Base-by-base conservation (phyloP, 306 rosid species). In the Prinsepia uniflora region DNA sequence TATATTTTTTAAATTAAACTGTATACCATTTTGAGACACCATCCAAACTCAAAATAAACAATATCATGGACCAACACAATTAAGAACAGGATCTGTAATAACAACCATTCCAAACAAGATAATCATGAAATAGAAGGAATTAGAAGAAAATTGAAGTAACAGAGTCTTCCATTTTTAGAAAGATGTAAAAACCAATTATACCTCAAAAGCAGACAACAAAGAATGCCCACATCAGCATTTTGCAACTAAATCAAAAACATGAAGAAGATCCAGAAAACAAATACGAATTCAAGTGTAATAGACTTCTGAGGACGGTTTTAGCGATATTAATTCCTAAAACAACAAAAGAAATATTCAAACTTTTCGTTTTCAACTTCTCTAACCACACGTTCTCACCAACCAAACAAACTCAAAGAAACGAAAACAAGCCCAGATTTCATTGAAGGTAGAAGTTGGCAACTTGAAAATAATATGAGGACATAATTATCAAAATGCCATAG, bases 381-480 rank as follows among this genome's bases (percentile, higher is more conserved):
- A 8, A 63, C 65, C 65, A 57, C 53, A 41, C 73, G 13, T 41
- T 14, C 45, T 15, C 74, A 70, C 17, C 65, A 57, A 70, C 65
- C 50, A 70, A 58, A 55, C 66, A 70, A 43, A 70, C 55, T 47
- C 73, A 17, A 43, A 56, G 46, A 9, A 66, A 47, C 13, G 22
- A 10, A 50, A n/a, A 39, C 63, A 41, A 61, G 42, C 63, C 52
- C 65, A 57, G 56, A 70, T 70, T 24, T 57, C 34, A 56, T 17
- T 30, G 65, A 70, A 70, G 14, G 14, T 30, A 30, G 36, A 3
- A 30, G 36, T 30, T 30, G 36, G 36, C 36, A 30, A 30, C 36
- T 30, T 30, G 36, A 30, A 30, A 30, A 30, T 30, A 30, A 30
- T 30, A 30, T 30, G 3, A 30, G 36, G 36, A 30, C 4, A 30